Evolutionary conservation across 257 asterid species (phyloP), one percentile per base, ranked within the genome.

Genomic region (Coffea canephora): DNA sequence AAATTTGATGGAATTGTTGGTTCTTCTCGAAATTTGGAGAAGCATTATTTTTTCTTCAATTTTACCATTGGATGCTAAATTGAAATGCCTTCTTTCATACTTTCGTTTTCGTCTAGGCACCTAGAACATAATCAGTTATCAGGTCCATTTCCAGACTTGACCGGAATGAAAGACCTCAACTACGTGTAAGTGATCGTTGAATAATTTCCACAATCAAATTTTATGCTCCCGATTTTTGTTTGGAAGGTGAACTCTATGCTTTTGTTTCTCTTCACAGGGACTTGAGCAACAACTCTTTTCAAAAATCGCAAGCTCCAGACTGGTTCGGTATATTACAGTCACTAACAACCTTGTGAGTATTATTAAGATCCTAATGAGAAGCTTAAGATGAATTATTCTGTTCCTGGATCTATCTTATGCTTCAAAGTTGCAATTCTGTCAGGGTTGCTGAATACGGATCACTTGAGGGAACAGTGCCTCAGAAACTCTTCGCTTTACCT

Each of bases 401-500:
- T 52, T 57, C 31, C 61, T 82, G 70, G 54, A 80, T 36, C 70
- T 15, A 72, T 80, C 75, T 84, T 76, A 83, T 78, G 72, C 77
- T 43, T 65, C 73, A 81, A 18, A 61, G 19, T 86, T 71, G 27
- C 78, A 59, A 62, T 85, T 62, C 62, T 57, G n/a, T 83, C 88
- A 95, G 99, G 89, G 85, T 95, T 84, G 87, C 91, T 11, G 99
- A 95, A 80, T 87, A 89, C 50, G 99, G 99, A 80, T 89, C 97
- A 18, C 75, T 95, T 25, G 85, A 87, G 82, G 99, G 99, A 87
- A 36, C 87, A 0, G 85, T 95, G 79, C 97, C 98, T 48, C 83
- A 87, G 82, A 89, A 80, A 69, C 80, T 92, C 54, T 92, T 95
- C 89, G 84, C 85, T 78, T 88, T 92, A 83, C 93, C 98, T 68